Conservation (phyloP, 345 rosid genomes). For the Citrus medica region DNA sequence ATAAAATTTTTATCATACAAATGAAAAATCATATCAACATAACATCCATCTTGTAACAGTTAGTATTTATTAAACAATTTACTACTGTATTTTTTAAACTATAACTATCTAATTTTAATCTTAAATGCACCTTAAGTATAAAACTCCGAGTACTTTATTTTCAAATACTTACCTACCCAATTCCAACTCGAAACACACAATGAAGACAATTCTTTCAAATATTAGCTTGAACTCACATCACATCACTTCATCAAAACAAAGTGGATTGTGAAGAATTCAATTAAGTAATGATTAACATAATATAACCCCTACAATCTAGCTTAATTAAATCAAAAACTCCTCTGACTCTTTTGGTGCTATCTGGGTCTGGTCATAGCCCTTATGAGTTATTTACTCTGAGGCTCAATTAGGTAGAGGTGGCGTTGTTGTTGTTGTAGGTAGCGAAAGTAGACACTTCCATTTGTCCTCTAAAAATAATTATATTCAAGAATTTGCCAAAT, state of each 20-base stretch:
- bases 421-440: not conserved
- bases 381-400: not conserved
- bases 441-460: slow-evolving; percentile 20
- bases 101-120: accelerated
- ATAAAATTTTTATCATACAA: too few relatives aligned
- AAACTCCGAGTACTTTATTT: too few relatives aligned
- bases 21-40: too few relatives aligned
- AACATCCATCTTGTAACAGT: accelerated
- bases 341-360: slow-evolving; percentile 12
- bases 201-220: not conserved
- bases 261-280: slow-evolving; percentile 20
- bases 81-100: too few relatives aligned
- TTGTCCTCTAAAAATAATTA: slow-evolving; percentile 20
- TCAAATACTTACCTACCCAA: not conserved
- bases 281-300: slow-evolving; percentile 17
- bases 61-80: too few relatives aligned
- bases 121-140: too few relatives aligned
- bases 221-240: slow-evolving; percentile 21
- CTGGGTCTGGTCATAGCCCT: not conserved
- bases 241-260: slow-evolving; percentile 10
- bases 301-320: not conserved
- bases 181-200: not conserved
- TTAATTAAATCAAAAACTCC: slow-evolving; percentile 14
- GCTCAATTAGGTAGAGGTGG: slow-evolving; percentile 7
- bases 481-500: slow-evolving; percentile 17